Evolutionary conservation across 2,329 filamentous ascomycete genomes (phyloP).

Genomic region (Cladophialophora yegresii): DNA sequence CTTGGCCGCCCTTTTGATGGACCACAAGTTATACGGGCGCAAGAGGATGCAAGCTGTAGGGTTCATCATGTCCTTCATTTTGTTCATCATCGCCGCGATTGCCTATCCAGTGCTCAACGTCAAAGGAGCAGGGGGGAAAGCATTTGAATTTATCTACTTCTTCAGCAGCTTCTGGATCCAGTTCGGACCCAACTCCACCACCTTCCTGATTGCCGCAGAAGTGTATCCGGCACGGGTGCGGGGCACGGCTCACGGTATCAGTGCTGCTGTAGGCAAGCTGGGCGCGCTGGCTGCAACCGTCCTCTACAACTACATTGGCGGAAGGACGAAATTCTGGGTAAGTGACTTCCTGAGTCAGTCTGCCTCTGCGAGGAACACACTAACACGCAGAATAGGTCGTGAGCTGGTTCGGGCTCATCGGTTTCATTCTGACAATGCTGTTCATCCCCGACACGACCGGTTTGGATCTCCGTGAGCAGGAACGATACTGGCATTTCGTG

Average conservation of each 20-base stretch:
- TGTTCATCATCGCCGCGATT: conserved; percentile 43
- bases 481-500: conserved; percentile 13
- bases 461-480: conserved; percentile 16
- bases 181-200: conserved; percentile 93
- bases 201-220: conserved; percentile 92
- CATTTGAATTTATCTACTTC: conserved; percentile 95
- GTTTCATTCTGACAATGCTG: conserved; percentile 76
- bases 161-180: conserved; percentile 98
- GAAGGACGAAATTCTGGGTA: not conserved
- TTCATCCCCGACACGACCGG: conserved; percentile 80
- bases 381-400: not conserved
- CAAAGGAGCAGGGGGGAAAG: conserved; percentile 47
- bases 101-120: not conserved
- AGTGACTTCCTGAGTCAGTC: not conserved
- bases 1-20: conserved; percentile 77
- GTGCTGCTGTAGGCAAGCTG: not conserved
- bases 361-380: not conserved
- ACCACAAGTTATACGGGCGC: conserved; percentile 94
- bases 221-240: conserved; percentile 92
- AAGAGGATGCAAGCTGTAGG: conserved; percentile 96
- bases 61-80: conserved; percentile 87
- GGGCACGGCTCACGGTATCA: conserved; percentile 88
- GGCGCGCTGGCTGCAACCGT: not conserved
- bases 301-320: not conserved
- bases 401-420: conserved; percentile 88